phyloP scores from a whole-genome alignment of 805 yeast species.

The Grigorovia transvaalensis region DNA sequence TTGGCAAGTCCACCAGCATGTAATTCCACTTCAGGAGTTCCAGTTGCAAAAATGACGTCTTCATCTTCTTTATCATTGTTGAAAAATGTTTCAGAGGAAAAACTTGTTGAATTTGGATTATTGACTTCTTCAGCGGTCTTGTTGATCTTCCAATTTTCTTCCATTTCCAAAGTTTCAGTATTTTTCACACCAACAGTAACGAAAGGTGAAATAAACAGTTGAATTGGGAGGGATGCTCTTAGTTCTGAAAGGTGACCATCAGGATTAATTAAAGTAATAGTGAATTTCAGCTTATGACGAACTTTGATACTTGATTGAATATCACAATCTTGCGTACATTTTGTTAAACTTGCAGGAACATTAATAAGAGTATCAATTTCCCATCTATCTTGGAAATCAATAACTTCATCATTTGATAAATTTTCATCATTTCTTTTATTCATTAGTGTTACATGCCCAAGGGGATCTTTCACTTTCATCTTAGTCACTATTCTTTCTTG shows the following conservation, averaged over 20 bases:
- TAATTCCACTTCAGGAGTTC: constrained; percentile 24
- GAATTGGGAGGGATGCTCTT: constrained; percentile 81
- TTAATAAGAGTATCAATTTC: constrained; percentile 50
- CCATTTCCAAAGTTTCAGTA: constrained; percentile 4
- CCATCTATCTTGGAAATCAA: constrained; percentile 53
- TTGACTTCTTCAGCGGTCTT: constrained; percentile 2
- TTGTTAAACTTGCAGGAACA: constrained; percentile 63
- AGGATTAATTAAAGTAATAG: constrained; percentile 67
- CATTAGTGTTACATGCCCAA: constrained; percentile 18
- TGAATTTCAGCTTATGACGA: constrained; percentile 80
- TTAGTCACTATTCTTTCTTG: constrained; percentile 58
- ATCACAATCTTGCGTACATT: constrained; percentile 80
- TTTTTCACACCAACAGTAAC: constrained; percentile 44
- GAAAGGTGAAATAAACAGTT: constrained; percentile 69
- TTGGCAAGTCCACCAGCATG: constrained; percentile 5
- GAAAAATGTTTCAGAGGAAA: constrained; percentile 3
- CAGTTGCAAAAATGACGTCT: constrained; percentile 31
- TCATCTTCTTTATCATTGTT: constrained; percentile 20
- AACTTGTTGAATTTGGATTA: constrained; percentile 10
- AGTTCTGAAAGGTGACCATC: constrained; percentile 92
- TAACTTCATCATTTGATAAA: background rate
- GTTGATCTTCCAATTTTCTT: background rate
- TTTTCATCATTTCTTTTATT: constrained; percentile 10
- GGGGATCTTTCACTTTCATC: constrained; percentile 34
- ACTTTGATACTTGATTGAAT: constrained; percentile 62